Conservation (phyloP, 345 rosid genomes). For the Cardamine resedifolia region DNA sequence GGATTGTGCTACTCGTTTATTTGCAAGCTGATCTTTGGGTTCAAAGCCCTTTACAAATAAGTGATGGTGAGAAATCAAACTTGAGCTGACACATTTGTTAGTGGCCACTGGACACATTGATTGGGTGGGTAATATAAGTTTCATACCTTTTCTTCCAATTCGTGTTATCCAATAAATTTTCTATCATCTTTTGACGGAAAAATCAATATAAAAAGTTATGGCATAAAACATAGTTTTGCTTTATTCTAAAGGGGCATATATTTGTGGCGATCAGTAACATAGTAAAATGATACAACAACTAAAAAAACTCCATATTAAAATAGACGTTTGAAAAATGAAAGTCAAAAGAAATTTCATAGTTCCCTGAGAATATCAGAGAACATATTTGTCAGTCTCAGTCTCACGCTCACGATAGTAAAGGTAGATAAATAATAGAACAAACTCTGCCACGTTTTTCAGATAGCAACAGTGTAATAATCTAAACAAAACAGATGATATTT, state of each 20-base stretch:
- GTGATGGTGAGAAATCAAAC: constrained; percentile 17
- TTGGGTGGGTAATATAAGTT: constrained; percentile 23
- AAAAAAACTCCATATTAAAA: neutral
- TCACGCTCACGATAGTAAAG: constrained; percentile 14
- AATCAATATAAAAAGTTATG: neutral
- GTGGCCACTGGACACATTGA: constrained; percentile 36
- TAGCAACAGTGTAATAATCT: no score
- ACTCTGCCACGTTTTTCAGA: neutral
- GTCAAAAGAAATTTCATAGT: constrained; percentile 20
- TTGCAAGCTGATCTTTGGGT: constrained; percentile 10
- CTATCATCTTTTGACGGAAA: neutral
- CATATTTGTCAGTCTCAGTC: constrained; percentile 15
- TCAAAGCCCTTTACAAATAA: constrained; percentile 14
- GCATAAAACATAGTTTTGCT: neutral
- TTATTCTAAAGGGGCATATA: neutral
- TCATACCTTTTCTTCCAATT: neutral
- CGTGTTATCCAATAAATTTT: neutral
- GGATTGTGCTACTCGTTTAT: constrained; percentile 17
- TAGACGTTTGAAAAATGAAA: neutral
- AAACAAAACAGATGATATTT: no score
- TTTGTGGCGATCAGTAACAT: neutral
- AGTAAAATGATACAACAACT: neutral
- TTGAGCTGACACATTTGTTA: constrained; percentile 30
- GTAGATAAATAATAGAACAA: neutral
- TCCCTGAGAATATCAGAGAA: constrained; percentile 5